These are phyloP conservation scores for Suhomyces terraborum DNA, from an alignment of 1,139 yeast genomes.

Conservation along the genomic window DNA sequence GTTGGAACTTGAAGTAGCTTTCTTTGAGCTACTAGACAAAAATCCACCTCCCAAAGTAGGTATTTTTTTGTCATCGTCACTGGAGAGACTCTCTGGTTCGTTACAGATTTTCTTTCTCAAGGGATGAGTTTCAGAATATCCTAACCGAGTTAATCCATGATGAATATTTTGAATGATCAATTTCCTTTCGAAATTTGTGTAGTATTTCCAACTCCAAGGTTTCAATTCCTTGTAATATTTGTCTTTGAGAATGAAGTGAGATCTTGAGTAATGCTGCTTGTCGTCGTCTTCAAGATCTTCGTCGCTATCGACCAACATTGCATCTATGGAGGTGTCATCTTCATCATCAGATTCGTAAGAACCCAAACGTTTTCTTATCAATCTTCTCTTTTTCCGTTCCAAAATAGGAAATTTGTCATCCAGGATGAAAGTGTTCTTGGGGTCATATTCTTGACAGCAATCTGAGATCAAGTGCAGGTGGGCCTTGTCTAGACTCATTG, in stretches of 20 bases:
- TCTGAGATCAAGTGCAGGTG: slow-evolving; percentile 11
- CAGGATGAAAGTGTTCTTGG: slow-evolving; percentile 35
- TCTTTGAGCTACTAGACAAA: slow-evolving; percentile 15
- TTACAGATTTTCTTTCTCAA: slow-evolving; percentile 39
- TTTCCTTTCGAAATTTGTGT: slow-evolving; percentile 36
- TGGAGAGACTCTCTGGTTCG: slow-evolving; percentile 13
- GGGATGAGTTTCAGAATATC: slow-evolving; percentile 50
- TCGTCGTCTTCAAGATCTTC: slow-evolving; percentile 14
- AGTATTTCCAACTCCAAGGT: slow-evolving; percentile 43
- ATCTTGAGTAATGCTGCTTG: slow-evolving; percentile 10
- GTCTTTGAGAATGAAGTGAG: slow-evolving; percentile 38
- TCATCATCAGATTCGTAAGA: slow-evolving; percentile 8
- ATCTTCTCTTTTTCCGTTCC: slow-evolving; percentile 17
- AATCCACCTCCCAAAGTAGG: slow-evolving; percentile 28
- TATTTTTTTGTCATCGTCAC: slow-evolving; percentile 16
- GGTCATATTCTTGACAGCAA: slow-evolving; percentile 35
- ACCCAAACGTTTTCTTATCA: slow-evolving; percentile 6
- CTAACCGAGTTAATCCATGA: slow-evolving; percentile 45
- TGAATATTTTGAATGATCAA: slow-evolving; percentile 38
- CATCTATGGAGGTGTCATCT: slow-evolving; percentile 17
- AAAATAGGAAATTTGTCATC: slow-evolving; percentile 37
- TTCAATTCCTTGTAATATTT: slow-evolving; percentile 44
- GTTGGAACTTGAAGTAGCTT: slow-evolving; percentile 5
- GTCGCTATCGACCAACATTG: slow-evolving; percentile 16
- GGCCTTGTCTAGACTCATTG: slow-evolving; percentile 16